Conservation (phyloP, 2,329 filamentous ascomycete species). For the Apiospora pterosperma region DNA sequence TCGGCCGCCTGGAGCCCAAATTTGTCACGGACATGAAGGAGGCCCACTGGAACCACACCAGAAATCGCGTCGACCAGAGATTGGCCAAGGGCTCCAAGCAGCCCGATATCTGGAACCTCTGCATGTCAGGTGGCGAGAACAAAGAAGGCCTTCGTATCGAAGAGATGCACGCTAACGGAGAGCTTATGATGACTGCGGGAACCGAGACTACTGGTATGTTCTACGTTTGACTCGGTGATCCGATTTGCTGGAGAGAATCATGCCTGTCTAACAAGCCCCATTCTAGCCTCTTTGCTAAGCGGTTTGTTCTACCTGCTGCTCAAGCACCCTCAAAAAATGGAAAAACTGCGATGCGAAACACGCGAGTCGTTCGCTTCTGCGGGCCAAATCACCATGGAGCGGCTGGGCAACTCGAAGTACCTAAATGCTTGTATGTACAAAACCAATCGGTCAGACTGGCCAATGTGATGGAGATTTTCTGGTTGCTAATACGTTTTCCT, state of each 20-base stretch:
- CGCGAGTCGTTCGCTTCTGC: too few relatives aligned
- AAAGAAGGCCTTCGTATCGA: conserved; percentile 7
- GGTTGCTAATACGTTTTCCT: too few relatives aligned
- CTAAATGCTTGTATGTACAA: too few relatives aligned
- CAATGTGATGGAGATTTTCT: too few relatives aligned
- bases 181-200: conserved; percentile 12
- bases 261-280: too few relatives aligned
- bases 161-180: conserved; percentile 14
- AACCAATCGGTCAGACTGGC: too few relatives aligned
- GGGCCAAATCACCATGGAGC: too few relatives aligned
- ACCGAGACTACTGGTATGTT: conserved; percentile 11
- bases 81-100: conserved; percentile 16
- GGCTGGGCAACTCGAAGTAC: too few relatives aligned
- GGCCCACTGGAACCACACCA: conserved; percentile 12
- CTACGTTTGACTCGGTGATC: conserved; percentile 16
- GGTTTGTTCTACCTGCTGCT: conserved; percentile 22
- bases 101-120: conserved; percentile 19
- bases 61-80: conserved; percentile 23
- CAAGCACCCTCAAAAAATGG: conserved; percentile 18
- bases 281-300: conserved; percentile 30
- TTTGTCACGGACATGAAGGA: conserved; percentile 13
- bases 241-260: too few relatives aligned
- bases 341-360: too few relatives aligned
- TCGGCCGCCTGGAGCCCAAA: conserved; percentile 17
- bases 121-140: conserved; percentile 13